These are phyloP conservation scores for Hymenotorrendiella dingleyae DNA, from an alignment of 2,329 filamentous ascomycete genomes.

Conservation along the genomic window DNA sequence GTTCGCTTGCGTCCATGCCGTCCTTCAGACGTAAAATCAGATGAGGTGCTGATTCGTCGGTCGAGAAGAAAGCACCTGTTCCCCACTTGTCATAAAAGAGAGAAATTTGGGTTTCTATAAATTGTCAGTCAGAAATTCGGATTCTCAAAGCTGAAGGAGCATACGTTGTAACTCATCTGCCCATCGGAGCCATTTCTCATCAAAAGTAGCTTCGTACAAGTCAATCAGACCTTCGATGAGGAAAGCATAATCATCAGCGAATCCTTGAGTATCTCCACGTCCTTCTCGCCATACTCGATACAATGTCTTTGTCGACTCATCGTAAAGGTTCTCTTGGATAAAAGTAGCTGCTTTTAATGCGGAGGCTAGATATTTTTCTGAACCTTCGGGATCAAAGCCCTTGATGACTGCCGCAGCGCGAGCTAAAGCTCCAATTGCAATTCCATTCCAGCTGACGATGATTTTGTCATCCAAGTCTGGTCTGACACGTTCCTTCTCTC, in stretches of 20 bases:
- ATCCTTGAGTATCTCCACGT: slow-evolving; percentile 60
- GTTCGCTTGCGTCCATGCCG: slow-evolving; percentile 88
- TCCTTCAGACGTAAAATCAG: slow-evolving; percentile 85
- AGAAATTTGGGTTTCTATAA: slow-evolving; percentile 61
- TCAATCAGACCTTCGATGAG: slow-evolving; percentile 76
- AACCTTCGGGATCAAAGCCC: slow-evolving; percentile 49
- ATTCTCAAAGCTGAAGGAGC: slow-evolving; percentile 13
- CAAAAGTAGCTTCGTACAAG: slow-evolving; percentile 76
- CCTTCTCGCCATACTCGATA: slow-evolving; percentile 69
- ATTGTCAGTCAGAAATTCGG: slow-evolving; percentile 11
- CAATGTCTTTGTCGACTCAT: slow-evolving; percentile 53
- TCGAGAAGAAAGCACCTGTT: slow-evolving; percentile 65
- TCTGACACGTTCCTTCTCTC: slow-evolving; percentile 66
- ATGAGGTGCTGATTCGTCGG: slow-evolving; percentile 54
- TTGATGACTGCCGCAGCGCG: slow-evolving; percentile 65
- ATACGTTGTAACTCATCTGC: slow-evolving; percentile 74
- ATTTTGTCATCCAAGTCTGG: slow-evolving; percentile 86
- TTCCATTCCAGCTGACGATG: slow-evolving; percentile 79
- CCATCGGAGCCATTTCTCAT: slow-evolving; percentile 70
- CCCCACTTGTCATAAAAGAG: slow-evolving; percentile 65
- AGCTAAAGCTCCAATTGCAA: slow-evolving; percentile 79
- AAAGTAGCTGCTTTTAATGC: slow-evolving; percentile 67
- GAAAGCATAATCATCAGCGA: slow-evolving; percentile 94
- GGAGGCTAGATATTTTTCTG: slow-evolving; percentile 54
- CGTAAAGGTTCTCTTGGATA: slow-evolving; percentile 69